Base-by-base conservation (phyloP, 2,329 filamentous ascomycete genomes). In the Aureobasidium lini region DNA sequence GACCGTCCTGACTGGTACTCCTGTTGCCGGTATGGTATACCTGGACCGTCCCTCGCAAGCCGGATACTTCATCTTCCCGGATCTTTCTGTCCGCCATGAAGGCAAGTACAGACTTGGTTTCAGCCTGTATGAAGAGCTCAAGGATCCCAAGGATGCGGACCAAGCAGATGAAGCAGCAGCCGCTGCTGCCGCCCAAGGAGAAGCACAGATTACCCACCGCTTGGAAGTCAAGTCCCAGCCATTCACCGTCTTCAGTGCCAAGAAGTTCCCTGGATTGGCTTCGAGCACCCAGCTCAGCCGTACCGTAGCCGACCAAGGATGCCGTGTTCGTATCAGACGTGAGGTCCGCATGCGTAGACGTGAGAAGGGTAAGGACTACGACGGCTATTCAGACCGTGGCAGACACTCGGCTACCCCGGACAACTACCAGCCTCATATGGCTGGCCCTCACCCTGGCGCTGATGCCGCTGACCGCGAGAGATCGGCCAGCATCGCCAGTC, bases 61-160 rank as follows among this genome's bases (percentile, higher is more conserved):
- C 15, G 94, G 92, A 58, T 99, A 97, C 74, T 99, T 99, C 74
- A 89, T 99, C 72, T 99, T 99, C 72, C 94, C 94, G 3, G 94
- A 99, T 73, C 79, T 97, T 31, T 96, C 93, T 0, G 93, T 99
- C 49, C 87, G 94, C 60, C 93, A 99, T 69, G 94, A 99, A 74
- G 94, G 94, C 63, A 86, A 87, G 66, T 99, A 96, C 73, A 82
- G 87, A n/a, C 77, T 99, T 58, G 89, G 86, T 63, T 97, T 99
- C 75, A 92, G 90, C 68, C 78, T 99, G 36, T 97, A 94, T 67
- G 94, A 99, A 76, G 89, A 95, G 71, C 86, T 91, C 70, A 96
- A 96, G 79, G 87, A 95, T 60, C 77, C 83, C 61, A 86, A 87
- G 72, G 91, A 96, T 73, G 82, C 85, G 60, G 89, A 95, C 67